Evolutionary conservation across 441 rosid species (phyloP), one percentile per base, ranked within the genome.

Genomic region (Croton laevigatus): DNA sequence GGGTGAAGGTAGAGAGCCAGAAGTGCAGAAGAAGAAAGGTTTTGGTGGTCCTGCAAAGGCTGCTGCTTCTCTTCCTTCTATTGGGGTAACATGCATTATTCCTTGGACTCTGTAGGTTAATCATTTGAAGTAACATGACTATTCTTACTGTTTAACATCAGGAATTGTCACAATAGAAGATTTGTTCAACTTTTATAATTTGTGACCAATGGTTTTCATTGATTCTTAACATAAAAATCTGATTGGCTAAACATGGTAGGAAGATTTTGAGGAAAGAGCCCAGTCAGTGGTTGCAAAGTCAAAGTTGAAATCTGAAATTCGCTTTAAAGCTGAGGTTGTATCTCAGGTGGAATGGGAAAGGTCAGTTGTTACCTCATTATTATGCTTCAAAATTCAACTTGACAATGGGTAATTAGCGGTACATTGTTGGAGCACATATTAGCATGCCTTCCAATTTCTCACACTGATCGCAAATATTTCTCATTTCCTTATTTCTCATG

Each of bases 301-400:
- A 55, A 92, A 87, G 83, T 79, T 94, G 82, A 94, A 92, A 85
- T 77, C 91, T 65, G 99, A 92, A 84, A 80, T 92, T 80, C 86
- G 92, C 61, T 92, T 85, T 78, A 92, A 73, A 80, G 89, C 96
- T 0, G 94, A 90, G 78, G 83, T 77, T 58, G 83, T 85, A 48
- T 91, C 97, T 14, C 87, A 91, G 49, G 80, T 71, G 17, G 97
- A 94, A 81, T 89, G 99, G 97, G 99, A 94, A 85, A 90, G 99
- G 98, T 92, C 14, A 57, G 73, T 61, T 66, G 63, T 83, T 76
- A 57, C 75, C 73, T 71, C 38, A 14, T 70, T 52, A 27, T 71
- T 5, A 57, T 57, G 32, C 42, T 59, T 51, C 36, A 34, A 8
- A 37, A 22, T 27, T 52, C 23, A 23, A 13, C 46, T n/a, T 46